phyloP scores from a whole-genome alignment of 2,329 filamentous ascomycete genomes.

The Thermothelomyces thermophilus region DNA sequence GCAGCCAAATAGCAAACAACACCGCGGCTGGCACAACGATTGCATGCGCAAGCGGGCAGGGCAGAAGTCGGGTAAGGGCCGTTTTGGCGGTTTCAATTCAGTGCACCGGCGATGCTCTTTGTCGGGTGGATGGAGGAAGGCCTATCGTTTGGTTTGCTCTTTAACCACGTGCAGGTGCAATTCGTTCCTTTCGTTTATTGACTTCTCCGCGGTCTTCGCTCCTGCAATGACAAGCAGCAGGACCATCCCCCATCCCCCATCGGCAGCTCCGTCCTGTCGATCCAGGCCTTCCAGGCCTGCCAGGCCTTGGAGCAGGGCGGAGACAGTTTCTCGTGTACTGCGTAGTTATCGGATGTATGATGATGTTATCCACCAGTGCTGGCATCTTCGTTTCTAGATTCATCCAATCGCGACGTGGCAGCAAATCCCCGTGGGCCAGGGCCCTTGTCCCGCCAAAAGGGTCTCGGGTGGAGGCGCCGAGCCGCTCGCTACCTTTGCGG shows the following conservation, averaged over 20 bases:
- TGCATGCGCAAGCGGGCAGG: no score
- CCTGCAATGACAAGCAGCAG: no score
- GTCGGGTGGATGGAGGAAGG: no score
- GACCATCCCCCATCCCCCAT: neutral
- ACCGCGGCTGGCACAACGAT: no score
- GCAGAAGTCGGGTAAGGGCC: no score
- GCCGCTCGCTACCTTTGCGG: neutral
- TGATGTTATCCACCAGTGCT: constrained; percentile 23
- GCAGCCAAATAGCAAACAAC: no score
- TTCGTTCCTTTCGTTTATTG: no score
- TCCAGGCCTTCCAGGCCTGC: constrained; percentile 6
- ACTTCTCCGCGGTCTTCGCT: no score
- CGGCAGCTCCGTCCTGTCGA: constrained; percentile 10
- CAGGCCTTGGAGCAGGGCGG: constrained; percentile 16
- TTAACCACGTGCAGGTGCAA: no score
- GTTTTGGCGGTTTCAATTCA: no score
- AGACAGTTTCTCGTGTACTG: constrained; percentile 9
- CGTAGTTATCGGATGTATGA: constrained; percentile 18
- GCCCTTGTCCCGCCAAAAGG: constrained; percentile 1
- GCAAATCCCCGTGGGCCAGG: constrained; percentile 5
- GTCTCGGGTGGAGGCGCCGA: constrained; percentile 8
- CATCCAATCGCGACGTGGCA: constrained; percentile 13
- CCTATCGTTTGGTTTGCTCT: no score
- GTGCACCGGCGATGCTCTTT: no score
- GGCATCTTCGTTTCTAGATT: neutral